Conservation (phyloP, 2,329 filamentous ascomycete genomes). For the Niveomyces coronatus region DNA sequence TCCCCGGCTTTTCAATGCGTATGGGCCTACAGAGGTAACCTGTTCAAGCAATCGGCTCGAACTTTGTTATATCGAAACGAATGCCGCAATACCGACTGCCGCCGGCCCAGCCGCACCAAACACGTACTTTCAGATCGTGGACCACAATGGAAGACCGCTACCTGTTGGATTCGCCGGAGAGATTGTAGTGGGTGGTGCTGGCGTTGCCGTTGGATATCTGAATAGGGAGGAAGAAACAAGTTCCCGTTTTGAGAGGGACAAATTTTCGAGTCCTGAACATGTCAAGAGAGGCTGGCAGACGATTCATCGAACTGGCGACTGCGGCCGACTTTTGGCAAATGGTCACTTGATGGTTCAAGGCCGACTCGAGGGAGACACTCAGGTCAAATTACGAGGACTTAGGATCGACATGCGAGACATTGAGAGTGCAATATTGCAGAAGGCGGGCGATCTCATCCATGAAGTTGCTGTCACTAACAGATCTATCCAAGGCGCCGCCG, state of each 20-base stretch:
- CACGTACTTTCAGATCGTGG: constrained; percentile 34
- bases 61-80: no score
- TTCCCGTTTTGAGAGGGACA: constrained; percentile 6
- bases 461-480: constrained; percentile 13
- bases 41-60: not conserved
- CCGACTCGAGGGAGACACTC: constrained; percentile 27
- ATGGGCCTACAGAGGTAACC: constrained; percentile 22
- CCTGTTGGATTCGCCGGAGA: constrained; percentile 26
- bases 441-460: constrained; percentile 8
- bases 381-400: constrained; percentile 33
- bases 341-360: constrained; percentile 24
- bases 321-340: constrained; percentile 19
- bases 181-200: constrained; percentile 20
- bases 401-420: constrained; percentile 35
- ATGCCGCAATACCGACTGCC: not conserved
- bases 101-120: constrained; percentile 17
- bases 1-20: constrained; percentile 16
- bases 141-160: constrained; percentile 20
- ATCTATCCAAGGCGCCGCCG: not conserved
- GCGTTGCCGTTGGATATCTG: constrained; percentile 27
- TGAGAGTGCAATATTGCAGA: constrained; percentile 14
- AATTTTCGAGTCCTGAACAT: not conserved
- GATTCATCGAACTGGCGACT: constrained; percentile 29
- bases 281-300: constrained; percentile 12
- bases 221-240: constrained; percentile 15